Conservation (phyloP, 768 basidiomycete species). For the Megacollybia marginata region DNA sequence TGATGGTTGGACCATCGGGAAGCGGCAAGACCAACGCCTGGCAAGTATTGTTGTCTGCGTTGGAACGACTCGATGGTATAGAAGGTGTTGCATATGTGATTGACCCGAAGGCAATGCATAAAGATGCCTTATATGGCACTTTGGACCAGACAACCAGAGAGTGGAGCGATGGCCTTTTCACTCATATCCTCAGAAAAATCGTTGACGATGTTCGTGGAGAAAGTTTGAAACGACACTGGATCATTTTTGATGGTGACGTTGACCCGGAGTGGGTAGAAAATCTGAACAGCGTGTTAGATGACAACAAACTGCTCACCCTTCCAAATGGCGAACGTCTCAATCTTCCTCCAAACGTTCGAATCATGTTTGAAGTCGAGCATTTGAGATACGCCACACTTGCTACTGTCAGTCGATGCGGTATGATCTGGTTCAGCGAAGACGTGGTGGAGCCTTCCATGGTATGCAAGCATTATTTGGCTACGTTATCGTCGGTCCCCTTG, state of each 20-base stretch:
- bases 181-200: slow-evolving; percentile 94
- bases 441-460: slow-evolving; percentile 89
- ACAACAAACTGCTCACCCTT: slow-evolving; percentile 94
- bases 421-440: slow-evolving; percentile 99
- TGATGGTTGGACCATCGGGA: slow-evolving; percentile 99
- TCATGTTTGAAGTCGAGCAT: slow-evolving; percentile 99
- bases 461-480: slow-evolving; percentile 80
- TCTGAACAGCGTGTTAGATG: slow-evolving; percentile 97
- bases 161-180: slow-evolving; percentile 99
- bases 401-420: slow-evolving; percentile 99
- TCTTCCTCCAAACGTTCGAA: slow-evolving; percentile 91
- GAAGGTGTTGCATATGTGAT: slow-evolving; percentile 96
- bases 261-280: slow-evolving; percentile 99
- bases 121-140: slow-evolving; percentile 95
- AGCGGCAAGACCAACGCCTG: slow-evolving; percentile 96
- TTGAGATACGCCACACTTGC: slow-evolving; percentile 94
- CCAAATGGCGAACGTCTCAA: slow-evolving; percentile 98
- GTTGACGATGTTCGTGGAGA: slow-evolving; percentile 98
- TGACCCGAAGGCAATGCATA: slow-evolving; percentile 98
- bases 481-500: slow-evolving; percentile 65
- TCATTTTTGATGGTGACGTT: slow-evolving; percentile 98
- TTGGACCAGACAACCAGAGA: slow-evolving; percentile 96
- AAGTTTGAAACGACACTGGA: slow-evolving; percentile 96
- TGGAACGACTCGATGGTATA: slow-evolving; percentile 84
- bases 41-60: slow-evolving; percentile 85